Evolutionary conservation across 208 protist genomes (phyloP).

Genomic region (Trypanosomatidae sp.): DNA sequence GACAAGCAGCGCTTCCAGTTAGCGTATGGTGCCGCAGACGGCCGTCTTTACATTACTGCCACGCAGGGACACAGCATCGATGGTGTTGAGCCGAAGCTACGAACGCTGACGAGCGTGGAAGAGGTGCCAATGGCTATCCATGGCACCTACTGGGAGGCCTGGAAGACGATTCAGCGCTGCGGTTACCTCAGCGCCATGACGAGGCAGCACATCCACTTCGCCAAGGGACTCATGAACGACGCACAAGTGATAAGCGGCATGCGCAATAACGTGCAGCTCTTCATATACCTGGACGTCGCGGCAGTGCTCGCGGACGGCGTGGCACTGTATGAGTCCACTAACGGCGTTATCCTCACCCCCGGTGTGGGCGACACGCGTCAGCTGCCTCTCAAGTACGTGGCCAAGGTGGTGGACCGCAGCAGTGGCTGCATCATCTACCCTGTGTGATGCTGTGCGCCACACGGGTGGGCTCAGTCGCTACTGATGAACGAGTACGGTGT

Average conservation of each 20-base stretch:
- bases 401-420: constrained; percentile 48
- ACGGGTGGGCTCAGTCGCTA: neutral
- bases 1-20: constrained; percentile 84
- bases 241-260: constrained; percentile 87
- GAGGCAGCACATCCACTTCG: constrained; percentile 91
- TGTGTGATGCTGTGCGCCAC: neutral
- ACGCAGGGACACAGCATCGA: constrained; percentile 84
- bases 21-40: constrained; percentile 36
- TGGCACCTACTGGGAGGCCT: constrained; percentile 76
- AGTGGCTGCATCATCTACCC: constrained; percentile 32
- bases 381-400: constrained; percentile 77
- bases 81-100: constrained; percentile 58
- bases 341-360: constrained; percentile 87
- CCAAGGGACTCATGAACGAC: constrained; percentile 54
- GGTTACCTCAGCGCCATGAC: constrained; percentile 86
- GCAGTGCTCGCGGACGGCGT: constrained; percentile 66
- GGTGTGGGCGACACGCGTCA: constrained; percentile 56
- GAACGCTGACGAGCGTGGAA: constrained; percentile 31
- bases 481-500: neutral
- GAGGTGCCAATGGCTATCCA: constrained; percentile 64
- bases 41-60: constrained; percentile 66
- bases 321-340: constrained; percentile 68
- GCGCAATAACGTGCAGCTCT: constrained; percentile 57
- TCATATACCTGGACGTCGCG: constrained; percentile 79
- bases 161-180: constrained; percentile 48